phyloP scores from a whole-genome alignment of 129 eudicot genomes.

The Flaveria robusta region DNA sequence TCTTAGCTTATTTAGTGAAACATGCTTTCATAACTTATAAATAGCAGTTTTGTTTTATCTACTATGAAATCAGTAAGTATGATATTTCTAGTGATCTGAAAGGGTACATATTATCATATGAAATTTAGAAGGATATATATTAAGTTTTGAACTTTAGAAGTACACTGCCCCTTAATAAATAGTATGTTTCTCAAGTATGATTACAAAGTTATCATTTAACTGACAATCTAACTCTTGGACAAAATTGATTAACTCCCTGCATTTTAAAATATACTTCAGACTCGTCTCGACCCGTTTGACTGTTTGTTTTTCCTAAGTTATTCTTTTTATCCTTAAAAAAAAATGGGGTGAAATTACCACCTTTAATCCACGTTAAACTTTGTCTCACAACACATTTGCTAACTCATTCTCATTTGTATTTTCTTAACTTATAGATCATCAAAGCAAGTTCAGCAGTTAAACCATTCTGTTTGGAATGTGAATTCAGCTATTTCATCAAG shows the following conservation, averaged over 20 bases:
- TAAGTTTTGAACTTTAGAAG: not conserved
- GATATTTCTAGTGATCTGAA: not conserved
- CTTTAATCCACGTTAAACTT: not conserved
- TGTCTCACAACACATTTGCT: not conserved
- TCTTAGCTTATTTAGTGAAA: not conserved
- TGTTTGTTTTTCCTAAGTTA: not conserved
- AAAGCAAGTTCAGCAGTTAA: conserved; percentile 76
- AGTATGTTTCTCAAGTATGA: not conserved
- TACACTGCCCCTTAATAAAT: not conserved
- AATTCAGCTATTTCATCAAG: conserved; percentile 76
- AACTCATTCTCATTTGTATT: not conserved
- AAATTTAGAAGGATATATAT: not conserved
- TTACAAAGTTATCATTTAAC: conserved; percentile 4
- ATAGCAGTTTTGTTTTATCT: not conserved
- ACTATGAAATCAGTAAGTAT: not conserved
- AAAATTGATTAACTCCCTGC: not conserved
- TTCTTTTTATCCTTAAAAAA: not conserved
- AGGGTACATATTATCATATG: not conserved
- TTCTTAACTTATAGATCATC: conserved; percentile 60
- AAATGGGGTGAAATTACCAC: not conserved
- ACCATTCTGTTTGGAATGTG: conserved; percentile 74
- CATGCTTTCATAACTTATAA: not conserved
- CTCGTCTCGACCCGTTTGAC: not conserved
- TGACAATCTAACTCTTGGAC: not conserved
- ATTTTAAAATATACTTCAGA: not conserved